Evolutionary conservation across 2,329 filamentous ascomycete species (phyloP), one percentile per base, ranked within the genome.

Genomic region (Epicoccum nigrum): DNA sequence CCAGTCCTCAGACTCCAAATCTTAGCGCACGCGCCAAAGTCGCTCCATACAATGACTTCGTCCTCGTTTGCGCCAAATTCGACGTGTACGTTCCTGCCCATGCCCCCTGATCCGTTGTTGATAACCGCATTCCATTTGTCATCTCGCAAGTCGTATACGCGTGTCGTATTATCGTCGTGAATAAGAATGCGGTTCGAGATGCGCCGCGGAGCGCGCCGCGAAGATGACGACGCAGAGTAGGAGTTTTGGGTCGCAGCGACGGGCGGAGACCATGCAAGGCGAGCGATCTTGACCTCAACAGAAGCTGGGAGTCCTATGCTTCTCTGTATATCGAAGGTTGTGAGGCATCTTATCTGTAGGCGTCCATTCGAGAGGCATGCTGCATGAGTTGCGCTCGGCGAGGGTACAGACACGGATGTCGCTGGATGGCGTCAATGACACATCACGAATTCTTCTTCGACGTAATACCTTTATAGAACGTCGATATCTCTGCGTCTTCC

Each of bases 61-160:
- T 77, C 65, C 33, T 74, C 70, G 4, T 55, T 69, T 5, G 65
- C 55, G 6, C 78, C 71, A 55, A 81, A 79, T 40, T 78, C 76
- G 0, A 74, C 76, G 45, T 74, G 69, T 4, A 68, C 64, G 28
- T 79, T 76, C 39, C 74, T 75, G 19, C 79, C 80, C 58, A 80
- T 73, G 13, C 77, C 76, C 3, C 76, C 77, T 4, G 70, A 76
- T 19, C 79, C 79, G 63, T 81, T 81, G 45, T 72, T 75, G 23
- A 82, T 73, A 1, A 71, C 68, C 4, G 77, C 75, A 16, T 63
- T 71, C 68, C 76, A 77, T 50, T 70, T 69, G 1, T 71, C 57
- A 45, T 79, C 73, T 2, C 71, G 58, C 19, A 80, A 59, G 43
- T 79, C 74, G 49, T 75, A 75, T 3, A 79, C 69, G 7, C 73